These are phyloP conservation scores for Oryza rufipogon DNA, from an alignment of 176 grass and related monocot genomes.

Conservation along the genomic window DNA sequence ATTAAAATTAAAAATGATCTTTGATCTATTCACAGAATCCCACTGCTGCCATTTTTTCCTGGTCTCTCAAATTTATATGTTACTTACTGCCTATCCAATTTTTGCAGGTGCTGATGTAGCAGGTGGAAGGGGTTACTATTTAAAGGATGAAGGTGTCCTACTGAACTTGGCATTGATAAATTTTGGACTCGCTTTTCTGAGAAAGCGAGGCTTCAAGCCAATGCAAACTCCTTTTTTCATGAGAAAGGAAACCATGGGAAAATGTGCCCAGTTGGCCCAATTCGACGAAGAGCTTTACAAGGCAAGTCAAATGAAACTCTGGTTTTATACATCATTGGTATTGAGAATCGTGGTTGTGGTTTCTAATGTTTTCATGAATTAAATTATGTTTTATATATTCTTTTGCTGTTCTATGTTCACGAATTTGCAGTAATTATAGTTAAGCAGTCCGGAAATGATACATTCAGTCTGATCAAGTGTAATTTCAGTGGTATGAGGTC, in stretches of 20 bases:
- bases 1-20: not conserved
- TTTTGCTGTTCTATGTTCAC: not conserved
- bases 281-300: conserved; percentile 98
- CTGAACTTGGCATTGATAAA: conserved; percentile 90
- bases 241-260: conserved; percentile 95
- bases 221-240: conserved; percentile 98
- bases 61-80: not conserved
- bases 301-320: conserved; percentile 38
- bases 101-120: conserved; percentile 83
- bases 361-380: not conserved
- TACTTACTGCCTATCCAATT: not conserved
- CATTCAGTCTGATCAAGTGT: not conserved
- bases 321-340: not conserved
- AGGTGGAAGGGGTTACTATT: conserved; percentile 87
- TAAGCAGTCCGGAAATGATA: not conserved
- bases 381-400: not conserved
- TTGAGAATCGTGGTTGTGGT: not conserved
- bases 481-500: not conserved
- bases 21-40: not conserved
- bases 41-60: not conserved
- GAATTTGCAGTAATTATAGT: not conserved
- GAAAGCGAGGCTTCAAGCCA: conserved; percentile 51
- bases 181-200: conserved; percentile 80
- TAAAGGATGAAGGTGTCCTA: conserved; percentile 83
- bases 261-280: conserved; percentile 90